A percentile compares a stretch with the other conserved stretches of the same genome.
These are phyloP conservation scores for Pichiaceae sp. DNA, from an alignment of 1,139 yeast genomes.

Conservation along the genomic window DNA sequence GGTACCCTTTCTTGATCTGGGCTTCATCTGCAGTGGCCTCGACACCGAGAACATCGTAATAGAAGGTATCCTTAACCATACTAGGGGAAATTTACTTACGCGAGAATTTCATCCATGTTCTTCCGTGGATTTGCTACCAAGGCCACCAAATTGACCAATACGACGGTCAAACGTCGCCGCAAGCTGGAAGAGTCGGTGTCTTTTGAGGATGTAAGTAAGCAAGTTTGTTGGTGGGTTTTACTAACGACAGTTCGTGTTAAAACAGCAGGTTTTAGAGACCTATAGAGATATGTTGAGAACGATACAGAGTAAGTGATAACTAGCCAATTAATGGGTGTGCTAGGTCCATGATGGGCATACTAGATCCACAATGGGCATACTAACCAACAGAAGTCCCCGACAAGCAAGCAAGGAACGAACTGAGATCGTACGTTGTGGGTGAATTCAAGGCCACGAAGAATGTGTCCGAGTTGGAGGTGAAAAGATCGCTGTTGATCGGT, in stretches of 20 bases:
- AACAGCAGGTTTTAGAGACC: slow-evolving; percentile 15
- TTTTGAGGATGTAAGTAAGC: slow-evolving; percentile 7
- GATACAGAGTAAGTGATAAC: slow-evolving; percentile 11
- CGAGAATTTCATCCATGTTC: no score
- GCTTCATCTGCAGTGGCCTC: slow-evolving; percentile 63
- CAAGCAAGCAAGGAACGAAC: slow-evolving; percentile 9
- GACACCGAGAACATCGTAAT: slow-evolving; percentile 74
- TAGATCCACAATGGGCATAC: background rate
- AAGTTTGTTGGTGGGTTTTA: background rate
- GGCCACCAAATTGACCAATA: slow-evolving; percentile 2
- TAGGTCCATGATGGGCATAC: no score
- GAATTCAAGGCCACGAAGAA: slow-evolving; percentile 15
- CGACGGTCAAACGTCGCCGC: slow-evolving; percentile 1
- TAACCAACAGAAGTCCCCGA: slow-evolving; percentile 13
- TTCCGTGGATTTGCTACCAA: background rate
- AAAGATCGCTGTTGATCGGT: slow-evolving; percentile 17
- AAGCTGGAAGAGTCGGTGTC: slow-evolving; percentile 2
- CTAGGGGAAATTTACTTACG: background rate
- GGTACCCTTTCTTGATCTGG: slow-evolving; percentile 88
- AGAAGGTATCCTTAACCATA: slow-evolving; percentile 92
- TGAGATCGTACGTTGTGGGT: slow-evolving; percentile 13
- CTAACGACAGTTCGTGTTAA: slow-evolving; percentile 13
- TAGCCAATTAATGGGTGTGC: no score
- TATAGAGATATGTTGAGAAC: slow-evolving; percentile 20
- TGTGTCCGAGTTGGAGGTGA: slow-evolving; percentile 14